Percentiles rank a stretch among this genome's conserved stretches.
Evolutionary conservation across 352 stramenopile species (phyloP).

Genomic region (Phytophthora aleatoria): DNA sequence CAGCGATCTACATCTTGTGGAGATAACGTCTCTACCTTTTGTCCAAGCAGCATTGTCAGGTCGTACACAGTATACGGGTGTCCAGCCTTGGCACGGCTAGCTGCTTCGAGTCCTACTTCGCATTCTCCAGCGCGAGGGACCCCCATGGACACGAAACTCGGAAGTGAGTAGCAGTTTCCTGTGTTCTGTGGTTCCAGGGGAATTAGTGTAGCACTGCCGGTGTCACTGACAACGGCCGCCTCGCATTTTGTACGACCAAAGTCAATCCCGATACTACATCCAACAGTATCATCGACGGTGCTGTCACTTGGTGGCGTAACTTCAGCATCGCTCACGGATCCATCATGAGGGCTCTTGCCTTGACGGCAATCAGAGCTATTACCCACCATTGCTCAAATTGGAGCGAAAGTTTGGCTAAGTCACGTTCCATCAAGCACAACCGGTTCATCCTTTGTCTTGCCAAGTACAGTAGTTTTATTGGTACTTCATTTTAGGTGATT

Average conservation of each 20-base stretch:
- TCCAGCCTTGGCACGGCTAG: constrained; percentile 26
- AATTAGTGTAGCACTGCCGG: constrained; percentile 22
- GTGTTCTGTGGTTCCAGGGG: constrained; percentile 19
- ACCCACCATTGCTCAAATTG: constrained; percentile 4
- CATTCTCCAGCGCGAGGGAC: constrained; percentile 14
- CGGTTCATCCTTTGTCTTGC: background rate
- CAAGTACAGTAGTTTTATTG: no score
- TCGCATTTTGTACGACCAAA: constrained; percentile 37
- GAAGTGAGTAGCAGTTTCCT: constrained; percentile 22
- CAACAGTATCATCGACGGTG: background rate
- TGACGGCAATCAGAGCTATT: constrained; percentile 1
- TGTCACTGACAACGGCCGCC: constrained; percentile 23
- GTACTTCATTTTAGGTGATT: background rate
- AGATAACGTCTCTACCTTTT: constrained; percentile 25
- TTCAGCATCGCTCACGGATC: constrained; percentile 1
- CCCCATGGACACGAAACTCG: constrained; percentile 28
- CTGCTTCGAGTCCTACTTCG: constrained; percentile 25
- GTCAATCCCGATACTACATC: constrained; percentile 33
- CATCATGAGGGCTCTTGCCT: constrained; percentile 18
- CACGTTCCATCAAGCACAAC: constrained; percentile 22
- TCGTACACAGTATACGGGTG: constrained; percentile 41
- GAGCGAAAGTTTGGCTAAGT: constrained; percentile 5
- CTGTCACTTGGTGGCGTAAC: constrained; percentile 7
- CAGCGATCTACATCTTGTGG: constrained; percentile 30
- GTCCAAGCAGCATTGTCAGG: constrained; percentile 32